phyloP scores from a whole-genome alignment of 805 yeast genomes.

The Sugiyamaella floridensis region DNA sequence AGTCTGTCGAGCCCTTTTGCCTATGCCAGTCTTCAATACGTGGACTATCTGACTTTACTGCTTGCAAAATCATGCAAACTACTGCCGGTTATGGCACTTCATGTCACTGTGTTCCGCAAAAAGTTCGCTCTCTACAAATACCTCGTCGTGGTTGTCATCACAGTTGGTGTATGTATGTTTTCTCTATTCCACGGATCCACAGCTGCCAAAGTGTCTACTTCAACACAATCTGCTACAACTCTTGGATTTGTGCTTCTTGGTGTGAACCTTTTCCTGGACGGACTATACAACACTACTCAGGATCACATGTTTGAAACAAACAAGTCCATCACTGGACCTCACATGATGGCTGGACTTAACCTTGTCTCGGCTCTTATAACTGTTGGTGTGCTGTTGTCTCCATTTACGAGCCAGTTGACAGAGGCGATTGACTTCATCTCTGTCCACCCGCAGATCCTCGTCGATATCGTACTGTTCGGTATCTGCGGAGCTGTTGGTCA shows the following conservation, averaged over 20 bases:
- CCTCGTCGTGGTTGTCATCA: conserved; percentile 68
- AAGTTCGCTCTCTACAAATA: conserved; percentile 71
- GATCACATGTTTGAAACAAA: conserved; percentile 64
- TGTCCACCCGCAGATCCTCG: conserved; percentile 46
- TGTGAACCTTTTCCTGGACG: conserved; percentile 72
- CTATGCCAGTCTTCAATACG: conserved; percentile 67
- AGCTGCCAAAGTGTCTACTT: conserved; percentile 6
- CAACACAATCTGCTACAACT: conserved; percentile 18
- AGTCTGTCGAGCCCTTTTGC: conserved; percentile 80
- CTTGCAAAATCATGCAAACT: conserved; percentile 90
- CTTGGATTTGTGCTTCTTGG: conserved; percentile 57
- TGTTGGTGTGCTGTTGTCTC: conserved; percentile 40
- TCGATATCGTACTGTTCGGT: conserved; percentile 61
- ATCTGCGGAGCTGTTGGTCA: conserved; percentile 87
- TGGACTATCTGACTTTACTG: conserved; percentile 77
- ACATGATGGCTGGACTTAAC: conserved; percentile 72
- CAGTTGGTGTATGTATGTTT: conserved; percentile 75
- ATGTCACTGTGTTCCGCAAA: conserved; percentile 60
- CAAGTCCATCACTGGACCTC: conserved; percentile 65
- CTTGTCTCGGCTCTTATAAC: conserved; percentile 37
- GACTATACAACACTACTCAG: conserved; percentile 88
- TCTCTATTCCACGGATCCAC: conserved; percentile 45
- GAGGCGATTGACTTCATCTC: conserved; percentile 45
- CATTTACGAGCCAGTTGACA: conserved; percentile 44
- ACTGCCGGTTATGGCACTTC: conserved; percentile 89